phyloP scores from a whole-genome alignment of 2,329 filamentous ascomycete genomes.

The Paecilomyces dactylethromorphus region DNA sequence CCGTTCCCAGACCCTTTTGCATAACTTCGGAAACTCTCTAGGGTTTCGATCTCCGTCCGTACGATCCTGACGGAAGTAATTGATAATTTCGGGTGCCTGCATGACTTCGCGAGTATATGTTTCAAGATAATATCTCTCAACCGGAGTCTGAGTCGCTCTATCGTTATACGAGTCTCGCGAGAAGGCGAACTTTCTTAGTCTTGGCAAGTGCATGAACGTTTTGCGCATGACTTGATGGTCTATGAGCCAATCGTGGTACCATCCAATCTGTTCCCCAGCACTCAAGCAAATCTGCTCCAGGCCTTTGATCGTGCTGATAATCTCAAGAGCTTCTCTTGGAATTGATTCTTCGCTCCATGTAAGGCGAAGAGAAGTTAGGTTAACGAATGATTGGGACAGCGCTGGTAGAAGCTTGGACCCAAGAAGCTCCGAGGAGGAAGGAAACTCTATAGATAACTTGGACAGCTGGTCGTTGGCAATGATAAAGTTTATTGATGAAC shows the following conservation, averaged over 20 bases:
- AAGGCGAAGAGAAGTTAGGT: slow-evolving; percentile 2
- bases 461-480: neutral
- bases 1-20: neutral
- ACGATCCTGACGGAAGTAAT: neutral
- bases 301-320: neutral
- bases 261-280: slow-evolving; percentile 1
- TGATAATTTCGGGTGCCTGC: neutral
- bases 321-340: neutral
- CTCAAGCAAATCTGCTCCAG: slow-evolving; percentile 4
- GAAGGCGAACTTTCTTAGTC: slow-evolving; percentile 2
- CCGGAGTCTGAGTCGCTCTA: too few species aligned
- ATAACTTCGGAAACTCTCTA: neutral
- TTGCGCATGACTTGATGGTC: slow-evolving; percentile 3
- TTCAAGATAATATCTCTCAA: neutral
- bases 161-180: neutral
- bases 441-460: neutral
- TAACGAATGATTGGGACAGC: slow-evolving; percentile 1
- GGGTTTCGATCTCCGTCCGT: neutral
- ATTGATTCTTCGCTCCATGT: neutral
- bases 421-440: neutral
- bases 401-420: neutral
- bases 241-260: slow-evolving; percentile 1
- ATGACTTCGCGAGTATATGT: neutral
- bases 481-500: neutral
- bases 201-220: neutral